Conservation (phyloP, 805 yeast genomes). For the Soucietia sequanensis region DNA sequence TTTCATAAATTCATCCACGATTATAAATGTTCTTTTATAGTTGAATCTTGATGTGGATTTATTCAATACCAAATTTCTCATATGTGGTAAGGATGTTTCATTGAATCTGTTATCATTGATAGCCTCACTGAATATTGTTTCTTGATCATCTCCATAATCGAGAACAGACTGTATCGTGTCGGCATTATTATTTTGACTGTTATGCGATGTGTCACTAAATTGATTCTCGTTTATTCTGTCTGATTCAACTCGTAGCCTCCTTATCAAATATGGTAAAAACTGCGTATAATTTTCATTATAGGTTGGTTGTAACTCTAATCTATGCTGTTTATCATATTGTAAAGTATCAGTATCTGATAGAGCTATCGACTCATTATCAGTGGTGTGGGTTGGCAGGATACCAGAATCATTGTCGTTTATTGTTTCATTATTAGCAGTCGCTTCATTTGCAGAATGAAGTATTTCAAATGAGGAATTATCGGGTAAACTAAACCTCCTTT, state of each 20-base stretch:
- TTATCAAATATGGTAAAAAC: constrained; percentile 38
- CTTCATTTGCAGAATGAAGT: constrained; percentile 3
- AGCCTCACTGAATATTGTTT: constrained; percentile 19
- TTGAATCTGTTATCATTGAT: constrained; percentile 8
- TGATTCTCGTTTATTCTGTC: not conserved
- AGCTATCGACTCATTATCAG: constrained; percentile 15
- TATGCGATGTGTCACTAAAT: not conserved
- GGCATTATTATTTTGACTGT: not conserved
- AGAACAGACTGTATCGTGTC: not conserved
- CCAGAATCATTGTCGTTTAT: not conserved
- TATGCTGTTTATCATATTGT: constrained; percentile 16
- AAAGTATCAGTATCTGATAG: constrained; percentile 41
- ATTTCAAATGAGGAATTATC: constrained; percentile 3
- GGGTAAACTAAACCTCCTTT: not conserved
- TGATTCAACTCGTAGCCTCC: constrained; percentile 8
- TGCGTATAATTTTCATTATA: constrained; percentile 36
- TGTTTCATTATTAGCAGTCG: not conserved
- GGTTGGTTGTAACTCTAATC: constrained; percentile 34
- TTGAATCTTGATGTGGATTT: constrained; percentile 19
- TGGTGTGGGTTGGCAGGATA: no score
- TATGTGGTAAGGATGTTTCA: no score
- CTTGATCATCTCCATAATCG: constrained; percentile 15
- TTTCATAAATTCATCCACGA: constrained; percentile 35
- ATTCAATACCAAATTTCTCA: constrained; percentile 15
- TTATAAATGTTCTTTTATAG: constrained; percentile 26